Percentiles rank a stretch among this genome's conserved stretches.
Evolutionary conservation across 2,329 filamentous ascomycete species (phyloP).

Genomic region (Ophiostoma angusticollis): DNA sequence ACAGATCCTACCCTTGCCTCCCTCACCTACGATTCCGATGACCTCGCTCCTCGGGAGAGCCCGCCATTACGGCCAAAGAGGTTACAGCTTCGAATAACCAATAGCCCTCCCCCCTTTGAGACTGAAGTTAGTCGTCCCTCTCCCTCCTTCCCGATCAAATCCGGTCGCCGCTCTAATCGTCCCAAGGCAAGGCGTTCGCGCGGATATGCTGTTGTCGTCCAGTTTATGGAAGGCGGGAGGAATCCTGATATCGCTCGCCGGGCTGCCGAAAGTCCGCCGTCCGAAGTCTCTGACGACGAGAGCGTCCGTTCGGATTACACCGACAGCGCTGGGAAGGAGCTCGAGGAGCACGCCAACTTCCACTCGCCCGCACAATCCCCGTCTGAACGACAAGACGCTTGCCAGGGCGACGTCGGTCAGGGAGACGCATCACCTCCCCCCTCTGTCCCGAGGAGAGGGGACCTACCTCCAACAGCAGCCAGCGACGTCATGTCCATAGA

Average conservation of each 20-base stretch:
- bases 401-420: too few relatives aligned
- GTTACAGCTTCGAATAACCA: constrained; percentile 35
- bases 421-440: too few relatives aligned
- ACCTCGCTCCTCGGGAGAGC: constrained; percentile 27
- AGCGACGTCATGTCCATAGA: constrained; percentile 9
- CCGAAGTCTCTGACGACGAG: constrained; percentile 6
- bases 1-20: constrained; percentile 15
- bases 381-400: too few relatives aligned
- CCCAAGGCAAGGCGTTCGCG: constrained; percentile 42
- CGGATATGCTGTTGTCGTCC: constrained; percentile 56
- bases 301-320: neutral
- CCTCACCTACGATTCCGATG: constrained; percentile 30
- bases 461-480: neutral
- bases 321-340: neutral
- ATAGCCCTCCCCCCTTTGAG: constrained; percentile 35
- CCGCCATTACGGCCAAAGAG: constrained; percentile 24
- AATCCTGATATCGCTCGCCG: constrained; percentile 49
- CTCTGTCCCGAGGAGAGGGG: neutral
- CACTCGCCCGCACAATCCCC: too few relatives aligned
- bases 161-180: constrained; percentile 32
- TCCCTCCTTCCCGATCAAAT: constrained; percentile 16
- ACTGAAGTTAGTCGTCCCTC: constrained; percentile 30
- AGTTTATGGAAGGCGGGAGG: constrained; percentile 49
- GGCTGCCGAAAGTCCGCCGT: constrained; percentile 42
- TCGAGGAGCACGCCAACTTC: neutral